Base-by-base conservation (phyloP, 768 basidiomycete genomes). In the Vararia minispora region DNA sequence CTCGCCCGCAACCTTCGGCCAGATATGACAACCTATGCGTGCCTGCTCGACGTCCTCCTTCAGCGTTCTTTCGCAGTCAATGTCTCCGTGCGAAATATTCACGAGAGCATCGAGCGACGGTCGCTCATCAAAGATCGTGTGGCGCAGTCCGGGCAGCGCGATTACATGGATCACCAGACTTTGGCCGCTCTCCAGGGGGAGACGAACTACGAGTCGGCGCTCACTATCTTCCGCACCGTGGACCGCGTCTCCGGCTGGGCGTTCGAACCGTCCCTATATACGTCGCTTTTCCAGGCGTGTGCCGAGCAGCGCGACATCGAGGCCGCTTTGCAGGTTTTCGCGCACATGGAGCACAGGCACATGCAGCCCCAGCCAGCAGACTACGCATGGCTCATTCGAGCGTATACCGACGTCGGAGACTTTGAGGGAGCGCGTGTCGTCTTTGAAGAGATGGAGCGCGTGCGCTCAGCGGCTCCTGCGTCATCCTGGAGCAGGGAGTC, bases 171-270 rank as follows among this genome's bases (percentile, higher is more conserved):
- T 36, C 46, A 65, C 28, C 52, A 52, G 17, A 65, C 65, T 7
- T 63, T 72, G 28, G 57, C 56, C 0, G 43, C 56, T 2, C 66
- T 87, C 17, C 60, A 61, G 16, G 48, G 63, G 21, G 89, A 92
- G 53, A 71, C 74, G 49, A 87, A 83, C 45, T 78, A 89, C 43
- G 52, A 62, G 0, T 69, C 75, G 0, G 87, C 87, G 0, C 62
- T 89, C 60, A 68, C 73, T 12, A 60, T 92, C 12, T 91, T 91
- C 56, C 68, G 80, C 18, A 66, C 74, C 0, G 66, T 76, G 13
- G 59, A 67, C 21, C 53, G 66, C 6, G 55, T 65, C 17, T 44
- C 55, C 7, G 43, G 52, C 12, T 58, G 59, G 6, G 45, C 52
- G 4, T 52, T 76, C 31, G 58, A 62, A 0, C 25, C 58, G 3